Evolutionary conservation across 2,329 filamentous ascomycete genomes (phyloP).

Genomic region (Lachnellula willkommii): DNA sequence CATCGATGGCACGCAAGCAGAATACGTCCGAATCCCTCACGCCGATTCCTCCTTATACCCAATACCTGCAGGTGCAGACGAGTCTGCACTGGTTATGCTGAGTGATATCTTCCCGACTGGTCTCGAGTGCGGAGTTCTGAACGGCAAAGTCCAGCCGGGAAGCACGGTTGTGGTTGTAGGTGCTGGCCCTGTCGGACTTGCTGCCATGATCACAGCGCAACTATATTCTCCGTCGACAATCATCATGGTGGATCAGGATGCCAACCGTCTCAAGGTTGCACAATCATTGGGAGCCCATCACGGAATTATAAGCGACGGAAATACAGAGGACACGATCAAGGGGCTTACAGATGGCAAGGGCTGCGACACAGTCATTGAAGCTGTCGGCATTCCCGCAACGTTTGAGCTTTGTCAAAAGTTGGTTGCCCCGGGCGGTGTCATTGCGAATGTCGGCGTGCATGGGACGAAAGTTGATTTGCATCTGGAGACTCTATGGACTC

Average conservation of each 20-base stretch:
- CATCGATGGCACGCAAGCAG: conserved; percentile 76
- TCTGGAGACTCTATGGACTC: conserved; percentile 49
- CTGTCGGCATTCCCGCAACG: conserved; percentile 48
- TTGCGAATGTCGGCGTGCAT: conserved; percentile 56
- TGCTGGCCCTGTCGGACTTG: conserved; percentile 51
- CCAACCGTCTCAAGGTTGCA: conserved; percentile 42
- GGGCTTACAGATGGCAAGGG: conserved; percentile 45
- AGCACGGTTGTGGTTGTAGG: conserved; percentile 50
- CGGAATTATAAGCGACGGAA: conserved; percentile 33
- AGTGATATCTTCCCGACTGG: conserved; percentile 54
- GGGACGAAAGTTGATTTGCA: conserved; percentile 47
- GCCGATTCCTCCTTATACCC: conserved; percentile 77
- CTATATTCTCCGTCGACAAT: conserved; percentile 48
- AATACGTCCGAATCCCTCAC: conserved; percentile 76
- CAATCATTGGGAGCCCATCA: conserved; percentile 44
- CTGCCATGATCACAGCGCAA: conserved; percentile 47
- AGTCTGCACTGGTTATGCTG: conserved; percentile 64
- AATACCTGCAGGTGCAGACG: conserved; percentile 71
- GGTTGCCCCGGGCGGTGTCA: conserved; percentile 46
- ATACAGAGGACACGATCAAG: conserved; percentile 37
- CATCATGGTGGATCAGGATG: conserved; percentile 48
- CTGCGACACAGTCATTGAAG: conserved; percentile 54
- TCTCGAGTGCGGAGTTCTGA: conserved; percentile 49
- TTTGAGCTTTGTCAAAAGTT: conserved; percentile 50
- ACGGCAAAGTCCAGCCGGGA: conserved; percentile 47